Percentiles rank a stretch among this genome's conserved stretches.
phyloP scores from a whole-genome alignment of 2,329 filamentous ascomycete species.

The Mollisia scopiformis region DNA sequence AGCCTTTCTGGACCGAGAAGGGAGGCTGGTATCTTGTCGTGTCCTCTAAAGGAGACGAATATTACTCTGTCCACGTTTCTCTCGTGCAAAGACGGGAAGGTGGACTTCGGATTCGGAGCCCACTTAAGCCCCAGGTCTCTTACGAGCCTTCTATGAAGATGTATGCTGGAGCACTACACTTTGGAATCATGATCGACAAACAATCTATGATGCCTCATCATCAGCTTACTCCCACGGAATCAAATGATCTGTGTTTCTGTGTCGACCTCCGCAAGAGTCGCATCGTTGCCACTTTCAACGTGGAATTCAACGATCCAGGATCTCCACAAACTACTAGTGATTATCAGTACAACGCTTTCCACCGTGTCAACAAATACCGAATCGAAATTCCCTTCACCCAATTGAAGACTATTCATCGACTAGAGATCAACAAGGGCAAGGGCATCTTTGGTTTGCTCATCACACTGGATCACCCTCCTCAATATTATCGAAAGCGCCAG shows the following conservation, averaged over 20 bases:
- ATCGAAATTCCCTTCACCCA: slow-evolving; percentile 43
- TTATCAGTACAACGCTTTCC: slow-evolving; percentile 6
- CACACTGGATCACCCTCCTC: slow-evolving; percentile 48
- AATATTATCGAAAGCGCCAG: slow-evolving; percentile 37
- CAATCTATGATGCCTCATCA: slow-evolving; percentile 63
- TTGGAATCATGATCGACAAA: slow-evolving; percentile 61
- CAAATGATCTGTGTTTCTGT: slow-evolving; percentile 38
- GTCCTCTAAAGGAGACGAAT: neutral
- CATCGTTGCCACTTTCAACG: slow-evolving; percentile 45
- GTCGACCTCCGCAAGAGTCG: slow-evolving; percentile 44
- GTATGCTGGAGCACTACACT: slow-evolving; percentile 53
- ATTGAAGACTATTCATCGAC: slow-evolving; percentile 47
- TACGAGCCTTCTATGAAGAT: slow-evolving; percentile 45
- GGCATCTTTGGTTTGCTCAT: slow-evolving; percentile 47
- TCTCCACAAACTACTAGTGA: neutral
- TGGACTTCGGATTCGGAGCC: slow-evolving; percentile 33
- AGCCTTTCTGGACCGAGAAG: slow-evolving; percentile 50
- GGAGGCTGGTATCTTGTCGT: neutral
- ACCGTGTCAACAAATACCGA: slow-evolving; percentile 36
- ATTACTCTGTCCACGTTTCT: slow-evolving; percentile 14
- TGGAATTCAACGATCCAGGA: slow-evolving; percentile 33
- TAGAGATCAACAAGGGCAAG: slow-evolving; percentile 37
- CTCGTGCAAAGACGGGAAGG: slow-evolving; percentile 2
- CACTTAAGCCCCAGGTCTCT: slow-evolving; percentile 33
- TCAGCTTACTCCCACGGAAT: slow-evolving; percentile 35